phyloP scores from a whole-genome alignment of 768 basidiomycete species.

The Boletus edulis region DNA sequence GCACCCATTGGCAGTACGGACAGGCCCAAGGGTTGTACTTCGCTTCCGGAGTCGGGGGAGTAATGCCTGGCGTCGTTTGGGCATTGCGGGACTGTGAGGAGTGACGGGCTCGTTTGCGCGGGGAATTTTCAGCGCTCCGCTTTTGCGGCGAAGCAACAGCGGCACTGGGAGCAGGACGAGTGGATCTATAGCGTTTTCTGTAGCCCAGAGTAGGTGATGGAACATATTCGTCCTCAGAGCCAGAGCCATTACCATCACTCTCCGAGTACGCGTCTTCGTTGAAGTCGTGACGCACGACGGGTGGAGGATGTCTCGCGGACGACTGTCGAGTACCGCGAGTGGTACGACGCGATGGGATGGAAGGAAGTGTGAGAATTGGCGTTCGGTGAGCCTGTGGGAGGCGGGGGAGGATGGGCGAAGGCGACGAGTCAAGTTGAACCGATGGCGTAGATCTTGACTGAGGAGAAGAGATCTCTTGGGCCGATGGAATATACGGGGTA shows the following conservation, averaged over 20 bases:
- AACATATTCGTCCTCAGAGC: conserved; percentile 43
- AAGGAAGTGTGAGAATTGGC: background rate
- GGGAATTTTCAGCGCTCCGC: background rate
- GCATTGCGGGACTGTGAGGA: conserved; percentile 45
- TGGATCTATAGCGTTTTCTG: conserved; percentile 34
- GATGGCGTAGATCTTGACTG: conserved; percentile 1
- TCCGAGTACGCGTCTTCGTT: conserved; percentile 35
- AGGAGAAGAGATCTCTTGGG: conserved; percentile 2
- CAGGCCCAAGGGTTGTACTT: conserved; percentile 41
- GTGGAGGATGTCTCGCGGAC: background rate
- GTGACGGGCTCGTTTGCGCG: conserved; percentile 29
- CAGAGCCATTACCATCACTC: conserved; percentile 37
- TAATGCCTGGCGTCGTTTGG: conserved; percentile 34
- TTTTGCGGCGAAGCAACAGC: conserved; percentile 3
- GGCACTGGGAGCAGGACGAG: background rate
- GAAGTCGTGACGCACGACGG: conserved; percentile 3
- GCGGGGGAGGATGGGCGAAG: background rate
- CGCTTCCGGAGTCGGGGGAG: conserved; percentile 13
- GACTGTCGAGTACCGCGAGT: conserved; percentile 16
- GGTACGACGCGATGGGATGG: conserved; percentile 4
- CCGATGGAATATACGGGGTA: conserved; percentile 12
- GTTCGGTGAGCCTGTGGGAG: no score
- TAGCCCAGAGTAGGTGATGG: conserved; percentile 36
- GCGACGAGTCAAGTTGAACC: background rate
- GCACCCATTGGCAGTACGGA: conserved; percentile 47